phyloP scores from a whole-genome alignment of 305 asterid species.

The Ilex paraguariensis region DNA sequence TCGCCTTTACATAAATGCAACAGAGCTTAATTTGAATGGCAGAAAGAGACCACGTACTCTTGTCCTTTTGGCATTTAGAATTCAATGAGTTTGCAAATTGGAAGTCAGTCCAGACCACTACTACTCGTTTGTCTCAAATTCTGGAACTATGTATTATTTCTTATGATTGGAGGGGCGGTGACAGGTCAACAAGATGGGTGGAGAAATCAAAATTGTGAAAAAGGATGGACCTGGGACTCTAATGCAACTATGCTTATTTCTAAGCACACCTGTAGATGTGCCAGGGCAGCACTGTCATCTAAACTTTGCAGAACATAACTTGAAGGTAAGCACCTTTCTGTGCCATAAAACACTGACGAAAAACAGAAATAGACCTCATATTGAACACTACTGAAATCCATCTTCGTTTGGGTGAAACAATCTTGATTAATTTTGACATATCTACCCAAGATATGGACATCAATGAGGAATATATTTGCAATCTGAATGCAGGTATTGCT shows the following conservation, averaged over 20 bases:
- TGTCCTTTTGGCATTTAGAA: neutral
- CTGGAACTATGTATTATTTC: neutral
- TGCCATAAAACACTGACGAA: neutral
- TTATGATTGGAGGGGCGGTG: slow-evolving; percentile 12
- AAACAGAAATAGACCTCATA: no score
- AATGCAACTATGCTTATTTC: slow-evolving; percentile 61
- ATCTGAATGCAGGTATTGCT: slow-evolving; percentile 70
- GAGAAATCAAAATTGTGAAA: slow-evolving; percentile 82
- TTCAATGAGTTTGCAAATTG: neutral
- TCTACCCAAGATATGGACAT: no score
- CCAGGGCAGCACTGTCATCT: slow-evolving; percentile 41
- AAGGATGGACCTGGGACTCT: slow-evolving; percentile 78
- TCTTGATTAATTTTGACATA: no score
- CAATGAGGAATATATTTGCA: neutral
- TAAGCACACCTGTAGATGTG: slow-evolving; percentile 43
- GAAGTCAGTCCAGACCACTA: neutral
- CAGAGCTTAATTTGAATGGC: neutral
- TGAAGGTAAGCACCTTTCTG: slow-evolving; percentile 39
- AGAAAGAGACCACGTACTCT: neutral
- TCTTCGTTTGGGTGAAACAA: no score
- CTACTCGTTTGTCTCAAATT: no score
- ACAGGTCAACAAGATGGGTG: slow-evolving; percentile 92
- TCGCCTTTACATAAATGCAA: neutral
- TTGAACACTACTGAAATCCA: no score
- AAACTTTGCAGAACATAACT: slow-evolving; percentile 43